These are phyloP conservation scores for Mycosphaerelloides madeirae DNA, from an alignment of 2,329 filamentous ascomycete species.

Conservation along the genomic window DNA sequence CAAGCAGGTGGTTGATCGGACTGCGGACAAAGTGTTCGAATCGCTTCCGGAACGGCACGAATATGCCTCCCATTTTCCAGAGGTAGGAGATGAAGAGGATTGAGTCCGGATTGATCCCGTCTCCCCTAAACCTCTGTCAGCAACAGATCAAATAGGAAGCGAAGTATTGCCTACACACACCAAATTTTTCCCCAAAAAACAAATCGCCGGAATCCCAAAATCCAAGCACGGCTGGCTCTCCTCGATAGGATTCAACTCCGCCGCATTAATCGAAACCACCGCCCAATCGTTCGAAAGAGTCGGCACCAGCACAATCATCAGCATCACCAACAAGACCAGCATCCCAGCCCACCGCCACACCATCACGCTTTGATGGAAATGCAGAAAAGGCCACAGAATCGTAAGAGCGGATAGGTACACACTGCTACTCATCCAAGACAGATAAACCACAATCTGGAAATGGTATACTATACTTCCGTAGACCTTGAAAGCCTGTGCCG, in stretches of 20 bases:
- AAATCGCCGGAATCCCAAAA: slow-evolving; percentile 17
- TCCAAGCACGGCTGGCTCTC: not conserved
- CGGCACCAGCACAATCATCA: slow-evolving; percentile 21
- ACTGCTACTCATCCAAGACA: slow-evolving; percentile 20
- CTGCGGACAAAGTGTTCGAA: slow-evolving; percentile 15
- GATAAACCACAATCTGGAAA: slow-evolving; percentile 18
- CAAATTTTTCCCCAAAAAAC: slow-evolving; percentile 18
- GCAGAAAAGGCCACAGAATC: slow-evolving; percentile 12
- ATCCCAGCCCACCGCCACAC: slow-evolving; percentile 14
- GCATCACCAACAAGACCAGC: slow-evolving; percentile 14
- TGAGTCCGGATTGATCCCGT: slow-evolving; percentile 22
- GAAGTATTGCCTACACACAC: too few species aligned
- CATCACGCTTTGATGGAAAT: slow-evolving; percentile 7
- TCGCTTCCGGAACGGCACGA: slow-evolving; percentile 7
- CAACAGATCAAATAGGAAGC: too few species aligned
- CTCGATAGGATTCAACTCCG: not conserved
- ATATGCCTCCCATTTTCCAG: slow-evolving; percentile 26
- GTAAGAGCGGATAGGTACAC: slow-evolving; percentile 22
- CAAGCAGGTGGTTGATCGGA: slow-evolving; percentile 13
- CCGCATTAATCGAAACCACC: slow-evolving; percentile 4
- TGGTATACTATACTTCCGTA: slow-evolving; percentile 12
- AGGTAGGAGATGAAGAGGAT: slow-evolving; percentile 23
- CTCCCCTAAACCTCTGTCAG: not conserved
- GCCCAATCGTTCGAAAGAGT: slow-evolving; percentile 20
- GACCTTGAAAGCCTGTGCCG: slow-evolving; percentile 13